phyloP scores from a whole-genome alignment of 352 stramenopile genomes.

The Phytophthora hibernalis region DNA sequence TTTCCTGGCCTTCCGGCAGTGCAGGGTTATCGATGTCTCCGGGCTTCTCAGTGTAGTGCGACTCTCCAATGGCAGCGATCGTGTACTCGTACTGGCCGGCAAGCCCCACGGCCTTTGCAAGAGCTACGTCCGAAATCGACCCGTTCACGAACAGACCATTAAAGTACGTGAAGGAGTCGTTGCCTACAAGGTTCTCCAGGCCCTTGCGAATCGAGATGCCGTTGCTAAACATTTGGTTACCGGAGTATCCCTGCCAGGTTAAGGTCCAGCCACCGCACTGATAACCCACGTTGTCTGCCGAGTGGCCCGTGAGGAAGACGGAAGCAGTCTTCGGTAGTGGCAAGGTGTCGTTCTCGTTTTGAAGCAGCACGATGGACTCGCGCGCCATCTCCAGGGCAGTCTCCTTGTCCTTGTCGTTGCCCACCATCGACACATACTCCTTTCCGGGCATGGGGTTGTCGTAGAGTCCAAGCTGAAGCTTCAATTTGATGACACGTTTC shows the following conservation, averaged over 20 bases:
- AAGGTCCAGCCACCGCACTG: constrained; percentile 81
- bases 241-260: constrained; percentile 77
- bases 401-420: constrained; percentile 48
- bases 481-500: constrained; percentile 70
- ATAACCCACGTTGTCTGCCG: constrained; percentile 63
- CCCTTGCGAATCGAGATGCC: constrained; percentile 51
- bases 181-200: constrained; percentile 30
- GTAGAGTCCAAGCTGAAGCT: constrained; percentile 76
- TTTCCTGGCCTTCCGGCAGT: constrained; percentile 62
- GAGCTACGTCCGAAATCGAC: constrained; percentile 43
- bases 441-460: constrained; percentile 59
- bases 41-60: constrained; percentile 79
- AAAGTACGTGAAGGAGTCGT: constrained; percentile 50
- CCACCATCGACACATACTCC: constrained; percentile 49
- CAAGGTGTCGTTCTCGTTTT: constrained; percentile 69
- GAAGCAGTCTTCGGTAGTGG: constrained; percentile 41
- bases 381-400: constrained; percentile 62
- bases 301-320: constrained; percentile 73
- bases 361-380: constrained; percentile 80
- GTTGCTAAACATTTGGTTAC: constrained; percentile 58
- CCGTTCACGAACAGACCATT: constrained; percentile 57
- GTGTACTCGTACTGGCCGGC: constrained; percentile 58
- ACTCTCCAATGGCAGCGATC: constrained; percentile 76
- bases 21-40: constrained; percentile 79
- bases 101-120: constrained; percentile 52